Evolutionary conservation across 495 filamentous ascomycete genomes (phyloP), one percentile per base, ranked within the genome.

Genomic region (Xylaria castorea): DNA sequence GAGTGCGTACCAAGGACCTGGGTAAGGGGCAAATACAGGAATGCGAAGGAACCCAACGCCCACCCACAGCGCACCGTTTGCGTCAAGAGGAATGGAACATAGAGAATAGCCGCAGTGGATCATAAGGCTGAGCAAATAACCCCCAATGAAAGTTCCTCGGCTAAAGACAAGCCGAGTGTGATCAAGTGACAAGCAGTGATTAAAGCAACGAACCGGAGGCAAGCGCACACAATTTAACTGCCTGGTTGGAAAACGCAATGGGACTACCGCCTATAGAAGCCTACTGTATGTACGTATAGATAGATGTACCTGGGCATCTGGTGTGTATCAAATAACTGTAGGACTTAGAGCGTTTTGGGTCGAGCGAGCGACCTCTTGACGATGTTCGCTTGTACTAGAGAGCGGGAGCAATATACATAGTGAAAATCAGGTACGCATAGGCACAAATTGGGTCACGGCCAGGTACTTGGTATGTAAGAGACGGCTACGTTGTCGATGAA

Each of bases 91-190:
- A 53, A 70, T 61, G 40, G 57, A 38, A 70, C 22, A 14, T 14
- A 32, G 27, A 58, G n/a, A 53, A 34, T 40, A 51, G 44, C n/a
- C 36, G 38, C 44, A 70, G n/a, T 48, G 50, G 44, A 64, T 53
- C 68, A 42, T 27, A 48, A 70, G 68, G 68, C 68, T 50, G 68
- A 70, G 68, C 68, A 70, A 62, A 62, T 30, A 50, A 12, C 18
- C 22, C 20, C 40, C 55, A 50, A 62, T 11, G 27, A 61, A 36
- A 61, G n/a, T 22, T 32, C n/a, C 44, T 61, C 25, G 18, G 48
- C 11, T 32, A 30, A 62, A 18, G 40, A 60, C 20, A 42, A 38
- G 27, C 55, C 14, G 36, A 50, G 44, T 4, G 50, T 27, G 32
- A 62, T 61, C 32, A 22, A 61, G 16, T 38, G 18, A 36, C 57